These are phyloP conservation scores for Myxozyma lipomycoides DNA, from an alignment of 805 yeast genomes.

Conservation along the genomic window DNA sequence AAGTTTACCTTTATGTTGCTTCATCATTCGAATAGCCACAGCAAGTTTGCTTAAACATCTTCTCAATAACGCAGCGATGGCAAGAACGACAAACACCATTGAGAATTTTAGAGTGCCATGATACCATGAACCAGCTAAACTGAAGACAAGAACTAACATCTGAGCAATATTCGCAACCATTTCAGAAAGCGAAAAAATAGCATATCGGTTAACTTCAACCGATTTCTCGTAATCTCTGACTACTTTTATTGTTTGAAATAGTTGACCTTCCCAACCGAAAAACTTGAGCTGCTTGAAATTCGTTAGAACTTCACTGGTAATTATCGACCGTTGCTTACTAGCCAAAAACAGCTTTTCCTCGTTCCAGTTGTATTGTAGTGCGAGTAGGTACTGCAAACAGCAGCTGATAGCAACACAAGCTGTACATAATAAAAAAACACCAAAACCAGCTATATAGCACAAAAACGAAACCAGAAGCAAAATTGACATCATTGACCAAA, in stretches of 20 bases:
- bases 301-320: slow-evolving; percentile 86
- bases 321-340: slow-evolving; percentile 91
- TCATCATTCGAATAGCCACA: slow-evolving; percentile 78
- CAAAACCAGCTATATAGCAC: neutral
- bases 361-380: slow-evolving; percentile 55
- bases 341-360: slow-evolving; percentile 70
- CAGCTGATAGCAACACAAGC: slow-evolving; percentile 44
- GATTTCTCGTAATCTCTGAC: slow-evolving; percentile 71
- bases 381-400: slow-evolving; percentile 69
- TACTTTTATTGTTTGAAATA: slow-evolving; percentile 62
- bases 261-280: slow-evolving; percentile 92
- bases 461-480: neutral
- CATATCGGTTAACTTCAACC: slow-evolving; percentile 53
- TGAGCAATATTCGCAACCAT: slow-evolving; percentile 81
- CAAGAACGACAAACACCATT: slow-evolving; percentile 86
- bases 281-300: slow-evolving; percentile 90
- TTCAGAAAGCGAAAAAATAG: slow-evolving; percentile 63
- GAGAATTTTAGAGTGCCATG: slow-evolving; percentile 74
- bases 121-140: slow-evolving; percentile 47
- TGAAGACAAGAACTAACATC: slow-evolving; percentile 67
- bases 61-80: slow-evolving; percentile 78
- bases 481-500: neutral
- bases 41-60: slow-evolving; percentile 85
- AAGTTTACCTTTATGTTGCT: slow-evolving; percentile 73
- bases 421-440: neutral